Conservation (phyloP, 2,329 filamentous ascomycete species). For the Parastagonospora avenae region DNA sequence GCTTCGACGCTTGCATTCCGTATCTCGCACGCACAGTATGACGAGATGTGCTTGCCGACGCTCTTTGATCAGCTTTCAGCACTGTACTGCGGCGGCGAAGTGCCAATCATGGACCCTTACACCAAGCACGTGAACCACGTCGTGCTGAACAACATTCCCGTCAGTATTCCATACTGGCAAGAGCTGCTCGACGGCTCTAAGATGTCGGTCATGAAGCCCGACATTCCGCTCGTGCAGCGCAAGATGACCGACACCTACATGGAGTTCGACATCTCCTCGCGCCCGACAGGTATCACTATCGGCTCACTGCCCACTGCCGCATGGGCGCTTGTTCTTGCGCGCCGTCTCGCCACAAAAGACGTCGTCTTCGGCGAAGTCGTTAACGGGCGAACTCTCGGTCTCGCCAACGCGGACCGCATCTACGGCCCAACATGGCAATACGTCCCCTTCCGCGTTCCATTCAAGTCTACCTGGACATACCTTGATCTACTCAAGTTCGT, state of each 20-base stretch:
- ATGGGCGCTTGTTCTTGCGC: slow-evolving; percentile 68
- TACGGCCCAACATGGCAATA: slow-evolving; percentile 72
- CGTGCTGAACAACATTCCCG: slow-evolving; percentile 46
- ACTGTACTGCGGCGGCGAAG: slow-evolving; percentile 52
- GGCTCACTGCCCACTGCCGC: slow-evolving; percentile 70
- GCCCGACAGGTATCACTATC: slow-evolving; percentile 62
- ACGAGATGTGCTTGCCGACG: slow-evolving; percentile 69
- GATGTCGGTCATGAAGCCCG: slow-evolving; percentile 50
- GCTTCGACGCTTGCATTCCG: slow-evolving; percentile 61
- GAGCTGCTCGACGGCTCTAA: slow-evolving; percentile 62
- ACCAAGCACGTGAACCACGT: slow-evolving; percentile 53
- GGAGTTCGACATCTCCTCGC: slow-evolving; percentile 47
- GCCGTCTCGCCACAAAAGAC: slow-evolving; percentile 58
- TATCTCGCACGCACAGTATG: slow-evolving; percentile 72
- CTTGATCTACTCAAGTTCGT: slow-evolving; percentile 41
- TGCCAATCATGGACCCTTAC: slow-evolving; percentile 48
- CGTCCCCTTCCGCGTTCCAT: slow-evolving; percentile 65
- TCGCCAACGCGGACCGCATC: slow-evolving; percentile 61
- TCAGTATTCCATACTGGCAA: slow-evolving; percentile 65
- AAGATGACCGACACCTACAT: slow-evolving; percentile 36
- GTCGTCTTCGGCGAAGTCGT: slow-evolving; percentile 71
- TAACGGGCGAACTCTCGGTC: slow-evolving; percentile 65
- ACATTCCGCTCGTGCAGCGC: slow-evolving; percentile 35
- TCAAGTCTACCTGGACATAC: slow-evolving; percentile 55
- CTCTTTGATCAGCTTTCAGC: slow-evolving; percentile 65